Percentiles rank a stretch among this genome's conserved stretches.
Evolutionary conservation across 768 basidiomycete genomes (phyloP).

Genomic region (Russula foetens): DNA sequence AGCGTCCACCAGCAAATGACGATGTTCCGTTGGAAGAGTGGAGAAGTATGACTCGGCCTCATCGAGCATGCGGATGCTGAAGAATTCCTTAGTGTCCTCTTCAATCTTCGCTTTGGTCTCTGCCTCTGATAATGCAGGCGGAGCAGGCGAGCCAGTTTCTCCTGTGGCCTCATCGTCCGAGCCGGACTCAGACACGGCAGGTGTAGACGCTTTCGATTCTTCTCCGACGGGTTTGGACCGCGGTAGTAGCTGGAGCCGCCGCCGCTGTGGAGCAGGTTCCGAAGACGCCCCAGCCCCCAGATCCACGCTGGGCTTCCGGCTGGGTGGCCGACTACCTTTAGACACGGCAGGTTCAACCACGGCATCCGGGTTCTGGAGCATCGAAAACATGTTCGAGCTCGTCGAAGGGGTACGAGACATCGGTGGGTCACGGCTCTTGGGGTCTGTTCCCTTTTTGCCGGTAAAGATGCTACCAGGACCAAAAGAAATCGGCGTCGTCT

Average conservation of each 20-base stretch:
- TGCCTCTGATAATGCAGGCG: conserved; percentile 49
- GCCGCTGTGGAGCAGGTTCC: conserved; percentile 50
- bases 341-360: conserved; percentile 37
- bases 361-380: conserved; percentile 60
- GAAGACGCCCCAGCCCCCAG: conserved; percentile 37
- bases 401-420: conserved; percentile 69
- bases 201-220: conserved; percentile 31
- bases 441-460: conserved; percentile 48
- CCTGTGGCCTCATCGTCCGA: conserved; percentile 40
- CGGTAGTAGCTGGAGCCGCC: conserved; percentile 66
- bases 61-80: conserved; percentile 70
- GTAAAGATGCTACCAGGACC: conserved; percentile 82
- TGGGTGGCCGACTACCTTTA: conserved; percentile 46
- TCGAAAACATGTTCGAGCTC: conserved; percentile 79
- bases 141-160: conserved; percentile 22
- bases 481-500: conserved; percentile 59
- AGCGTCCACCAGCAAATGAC: conserved; percentile 62
- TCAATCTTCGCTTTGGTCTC: conserved; percentile 68
- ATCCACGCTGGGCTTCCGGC: conserved; percentile 45
- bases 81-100: conserved; percentile 84
- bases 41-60: conserved; percentile 87
- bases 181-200: conserved; percentile 42
- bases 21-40: conserved; percentile 56
- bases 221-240: conserved; percentile 61
- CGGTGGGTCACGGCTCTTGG: conserved; percentile 53